Evolutionary conservation across 1,284 basidiomycete species (phyloP).

Genomic region (Puccinia triticina): DNA sequence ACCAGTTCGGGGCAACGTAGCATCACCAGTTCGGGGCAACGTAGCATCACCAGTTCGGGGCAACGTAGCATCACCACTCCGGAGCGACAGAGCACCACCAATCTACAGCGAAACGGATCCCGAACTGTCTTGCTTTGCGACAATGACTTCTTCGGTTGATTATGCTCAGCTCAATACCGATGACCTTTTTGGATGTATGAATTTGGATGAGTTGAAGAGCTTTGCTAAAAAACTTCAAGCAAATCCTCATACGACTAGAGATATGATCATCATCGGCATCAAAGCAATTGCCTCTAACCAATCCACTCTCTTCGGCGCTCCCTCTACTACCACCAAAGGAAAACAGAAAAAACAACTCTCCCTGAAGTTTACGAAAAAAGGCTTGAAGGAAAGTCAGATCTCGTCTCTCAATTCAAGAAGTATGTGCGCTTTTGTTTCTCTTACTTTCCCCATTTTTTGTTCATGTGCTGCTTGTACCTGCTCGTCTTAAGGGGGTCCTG

Average conservation of each 20-base stretch:
- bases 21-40: background rate
- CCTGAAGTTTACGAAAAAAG: slow-evolving; percentile 33
- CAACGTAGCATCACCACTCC: no score
- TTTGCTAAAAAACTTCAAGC: slow-evolving; percentile 33
- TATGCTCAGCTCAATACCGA: slow-evolving; percentile 7
- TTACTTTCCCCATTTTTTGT: background rate
- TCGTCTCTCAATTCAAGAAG: slow-evolving; percentile 34
- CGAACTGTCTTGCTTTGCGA: slow-evolving; percentile 13
- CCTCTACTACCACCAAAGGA: background rate
- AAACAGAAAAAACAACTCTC: slow-evolving; percentile 19
- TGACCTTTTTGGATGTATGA: slow-evolving; percentile 36
- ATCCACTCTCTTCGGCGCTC: slow-evolving; percentile 31
- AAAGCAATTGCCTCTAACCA: slow-evolving; percentile 20
- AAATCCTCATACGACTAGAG: slow-evolving; percentile 31
- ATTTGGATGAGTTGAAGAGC: slow-evolving; percentile 30
- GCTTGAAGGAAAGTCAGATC: slow-evolving; percentile 44
- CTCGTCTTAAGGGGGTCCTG: background rate
- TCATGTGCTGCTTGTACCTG: background rate
- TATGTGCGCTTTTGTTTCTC: slow-evolving; percentile 19
- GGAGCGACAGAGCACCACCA: background rate
- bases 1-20: no score
- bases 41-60: background rate
- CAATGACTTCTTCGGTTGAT: background rate
- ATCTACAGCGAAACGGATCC: background rate
- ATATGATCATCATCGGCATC: slow-evolving; percentile 40